These are phyloP conservation scores for Persicaria tinctoria DNA, from an alignment of 148 eudicot genomes.

Conservation along the genomic window DNA sequence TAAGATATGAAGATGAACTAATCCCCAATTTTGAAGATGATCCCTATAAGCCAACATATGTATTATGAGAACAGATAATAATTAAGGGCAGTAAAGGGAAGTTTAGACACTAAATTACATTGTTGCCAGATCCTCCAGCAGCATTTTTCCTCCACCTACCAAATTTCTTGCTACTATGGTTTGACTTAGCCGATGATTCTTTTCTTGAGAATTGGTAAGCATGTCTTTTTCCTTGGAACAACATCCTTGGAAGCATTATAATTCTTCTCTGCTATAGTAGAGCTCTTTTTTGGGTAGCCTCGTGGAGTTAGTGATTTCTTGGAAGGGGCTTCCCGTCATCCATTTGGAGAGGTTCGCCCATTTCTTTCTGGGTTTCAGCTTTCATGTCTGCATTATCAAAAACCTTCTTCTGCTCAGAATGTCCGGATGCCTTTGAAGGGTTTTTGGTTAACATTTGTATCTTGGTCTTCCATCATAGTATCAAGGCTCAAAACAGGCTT, in stretches of 20 bases:
- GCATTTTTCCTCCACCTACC: slow-evolving; percentile 22
- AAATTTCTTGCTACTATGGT: slow-evolving; percentile 17
- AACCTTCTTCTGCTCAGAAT: slow-evolving; percentile 13
- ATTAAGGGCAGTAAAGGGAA: neutral
- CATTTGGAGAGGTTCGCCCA: slow-evolving; percentile 24
- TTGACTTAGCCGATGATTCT: neutral
- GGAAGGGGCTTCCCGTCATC: slow-evolving; percentile 16
- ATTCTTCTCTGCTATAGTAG: neutral
- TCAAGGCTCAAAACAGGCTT: slow-evolving; percentile 9
- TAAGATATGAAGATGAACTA: slow-evolving; percentile 2
- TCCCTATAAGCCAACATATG: slow-evolving; percentile 15
- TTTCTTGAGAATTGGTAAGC: slow-evolving; percentile 14
- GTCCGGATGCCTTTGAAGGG: slow-evolving; percentile 23
- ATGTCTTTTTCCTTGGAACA: slow-evolving; percentile 14
- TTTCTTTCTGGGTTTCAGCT: slow-evolving; percentile 14
- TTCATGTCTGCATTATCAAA: slow-evolving; percentile 4
- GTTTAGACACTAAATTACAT: slow-evolving; percentile 21
- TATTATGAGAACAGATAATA: neutral
- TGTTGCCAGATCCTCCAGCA: slow-evolving; percentile 27
- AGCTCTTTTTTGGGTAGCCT: slow-evolving; percentile 10
- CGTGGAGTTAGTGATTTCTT: slow-evolving; percentile 11
- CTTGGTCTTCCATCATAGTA: neutral
- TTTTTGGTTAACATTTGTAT: slow-evolving; percentile 14
- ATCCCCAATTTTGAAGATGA: slow-evolving; percentile 20
- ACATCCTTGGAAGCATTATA: slow-evolving; percentile 8